These are phyloP conservation scores for Trichophyton benhamiae DNA, from an alignment of 2,329 filamentous ascomycete genomes.

Conservation along the genomic window DNA sequence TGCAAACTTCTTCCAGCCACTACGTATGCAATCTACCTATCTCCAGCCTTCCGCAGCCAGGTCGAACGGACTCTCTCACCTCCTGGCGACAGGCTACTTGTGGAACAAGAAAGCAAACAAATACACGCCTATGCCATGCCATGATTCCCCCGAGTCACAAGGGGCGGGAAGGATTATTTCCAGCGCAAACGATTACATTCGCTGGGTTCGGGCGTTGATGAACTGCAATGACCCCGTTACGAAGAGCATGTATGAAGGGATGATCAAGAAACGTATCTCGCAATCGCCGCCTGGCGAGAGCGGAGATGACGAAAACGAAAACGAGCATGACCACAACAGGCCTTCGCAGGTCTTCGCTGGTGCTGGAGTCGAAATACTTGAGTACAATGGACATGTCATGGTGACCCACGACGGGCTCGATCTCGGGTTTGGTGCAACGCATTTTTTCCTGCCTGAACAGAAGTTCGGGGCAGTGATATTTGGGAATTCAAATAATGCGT, in stretches of 20 bases:
- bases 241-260: slow-evolving; percentile 16
- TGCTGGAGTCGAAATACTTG: slow-evolving; percentile 2
- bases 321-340: slow-evolving; percentile 13
- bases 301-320: background rate
- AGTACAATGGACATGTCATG: slow-evolving; percentile 7
- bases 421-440: background rate
- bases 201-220: slow-evolving; percentile 22
- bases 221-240: slow-evolving; percentile 18
- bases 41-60: background rate
- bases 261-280: slow-evolving; percentile 18
- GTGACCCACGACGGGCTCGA: slow-evolving; percentile 4
- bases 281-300: slow-evolving; percentile 10
- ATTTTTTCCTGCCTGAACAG: background rate
- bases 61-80: slow-evolving; percentile 16
- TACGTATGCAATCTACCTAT: background rate
- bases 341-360: slow-evolving; percentile 11
- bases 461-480: background rate
- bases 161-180: slow-evolving; percentile 36
- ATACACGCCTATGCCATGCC: slow-evolving; percentile 14
- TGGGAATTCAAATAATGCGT: background rate
- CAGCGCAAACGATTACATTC: slow-evolving; percentile 22
- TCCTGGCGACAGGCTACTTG: slow-evolving; percentile 34
- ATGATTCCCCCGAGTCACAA: slow-evolving; percentile 23
- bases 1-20: background rate
- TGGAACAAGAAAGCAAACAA: slow-evolving; percentile 23